Conservation (phyloP, 2,329 filamentous ascomycete genomes). For the Sarocladiaceae sp. region DNA sequence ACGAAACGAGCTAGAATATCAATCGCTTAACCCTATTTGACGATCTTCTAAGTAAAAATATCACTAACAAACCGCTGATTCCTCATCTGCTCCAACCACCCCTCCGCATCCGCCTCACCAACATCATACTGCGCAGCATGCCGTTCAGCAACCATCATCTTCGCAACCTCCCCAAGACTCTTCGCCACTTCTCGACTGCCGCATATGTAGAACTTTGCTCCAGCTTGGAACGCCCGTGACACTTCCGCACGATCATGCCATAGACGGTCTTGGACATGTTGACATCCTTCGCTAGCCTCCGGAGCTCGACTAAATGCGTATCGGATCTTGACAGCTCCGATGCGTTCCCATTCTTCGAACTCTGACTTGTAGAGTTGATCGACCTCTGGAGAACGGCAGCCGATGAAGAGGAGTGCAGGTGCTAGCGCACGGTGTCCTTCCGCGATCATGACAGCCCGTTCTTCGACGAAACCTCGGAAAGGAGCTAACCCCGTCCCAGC, state of each 20-base stretch:
- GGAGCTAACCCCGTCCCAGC: conserved; percentile 28
- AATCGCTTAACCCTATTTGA: too few species aligned
- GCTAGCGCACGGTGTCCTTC: conserved; percentile 46
- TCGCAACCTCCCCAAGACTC: too few species aligned
- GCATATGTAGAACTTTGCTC: conserved; percentile 56
- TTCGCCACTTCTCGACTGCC: conserved; percentile 44
- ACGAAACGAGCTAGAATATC: too few species aligned
- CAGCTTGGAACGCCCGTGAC: conserved; percentile 27
- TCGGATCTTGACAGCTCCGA: conserved; percentile 48
- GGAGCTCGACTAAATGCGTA: conserved; percentile 42
- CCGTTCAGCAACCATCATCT: too few species aligned
- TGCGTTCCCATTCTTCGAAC: conserved; percentile 40
- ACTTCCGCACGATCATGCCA: conserved; percentile 24
- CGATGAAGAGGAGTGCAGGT: conserved; percentile 47
- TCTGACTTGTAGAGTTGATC: conserved; percentile 42
- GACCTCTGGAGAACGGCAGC: conserved; percentile 36
- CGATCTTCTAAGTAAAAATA: too few species aligned
- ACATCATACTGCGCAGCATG: too few species aligned
- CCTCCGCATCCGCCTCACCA: too few species aligned
- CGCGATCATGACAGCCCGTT: conserved; percentile 27
- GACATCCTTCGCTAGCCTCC: conserved; percentile 35
- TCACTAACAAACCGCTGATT: too few species aligned
- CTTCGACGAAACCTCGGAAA: conserved; percentile 17
- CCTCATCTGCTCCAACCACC: too few species aligned
- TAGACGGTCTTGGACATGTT: conserved; percentile 33